A percentile compares a stretch with the other conserved stretches of the same genome.
phyloP scores from a whole-genome alignment of 1,284 basidiomycete genomes.

The Microbotryomycetes sp. region DNA sequence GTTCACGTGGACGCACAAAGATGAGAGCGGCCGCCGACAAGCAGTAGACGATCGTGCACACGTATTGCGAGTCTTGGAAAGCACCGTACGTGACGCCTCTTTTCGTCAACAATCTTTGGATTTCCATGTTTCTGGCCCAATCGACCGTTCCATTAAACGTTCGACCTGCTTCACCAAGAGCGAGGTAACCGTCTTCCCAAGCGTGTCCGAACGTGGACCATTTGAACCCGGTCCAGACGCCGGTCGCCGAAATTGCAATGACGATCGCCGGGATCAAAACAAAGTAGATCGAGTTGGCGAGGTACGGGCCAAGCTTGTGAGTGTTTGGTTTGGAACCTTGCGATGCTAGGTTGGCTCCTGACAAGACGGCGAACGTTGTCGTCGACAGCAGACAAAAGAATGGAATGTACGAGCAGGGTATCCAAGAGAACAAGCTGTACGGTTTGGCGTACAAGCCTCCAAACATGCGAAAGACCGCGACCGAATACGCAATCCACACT shows the following conservation, averaged over 20 bases:
- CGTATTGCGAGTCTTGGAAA: background rate
- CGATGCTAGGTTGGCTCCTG: slow-evolving; percentile 14
- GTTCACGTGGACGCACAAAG: background rate
- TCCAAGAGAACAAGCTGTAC: slow-evolving; percentile 1
- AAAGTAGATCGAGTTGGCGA: slow-evolving; percentile 1
- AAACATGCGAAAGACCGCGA: slow-evolving; percentile 10
- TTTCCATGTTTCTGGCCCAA: background rate
- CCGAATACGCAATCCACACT: slow-evolving; percentile 13
- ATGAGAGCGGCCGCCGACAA: slow-evolving; percentile 1
- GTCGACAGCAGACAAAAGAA: slow-evolving; percentile 10
- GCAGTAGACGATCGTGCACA: slow-evolving; percentile 5
- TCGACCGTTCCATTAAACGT: background rate
- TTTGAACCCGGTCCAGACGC: slow-evolving; percentile 3
- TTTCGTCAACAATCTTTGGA: background rate
- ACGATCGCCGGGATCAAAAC: slow-evolving; percentile 3
- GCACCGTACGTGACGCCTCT: background rate
- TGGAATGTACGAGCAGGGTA: slow-evolving; percentile 6
- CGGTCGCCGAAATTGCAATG: background rate
- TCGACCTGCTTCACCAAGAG: background rate
- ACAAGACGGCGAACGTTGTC: slow-evolving; percentile 11
- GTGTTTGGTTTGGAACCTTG: background rate
- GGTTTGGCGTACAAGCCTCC: background rate
- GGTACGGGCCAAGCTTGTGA: slow-evolving; percentile 1
- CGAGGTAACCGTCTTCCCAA: slow-evolving; percentile 2
- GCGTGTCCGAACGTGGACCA: slow-evolving; percentile 5